These are phyloP conservation scores for Ophiostoma populinum DNA, from an alignment of 2,329 filamentous ascomycete species.

Conservation along the genomic window DNA sequence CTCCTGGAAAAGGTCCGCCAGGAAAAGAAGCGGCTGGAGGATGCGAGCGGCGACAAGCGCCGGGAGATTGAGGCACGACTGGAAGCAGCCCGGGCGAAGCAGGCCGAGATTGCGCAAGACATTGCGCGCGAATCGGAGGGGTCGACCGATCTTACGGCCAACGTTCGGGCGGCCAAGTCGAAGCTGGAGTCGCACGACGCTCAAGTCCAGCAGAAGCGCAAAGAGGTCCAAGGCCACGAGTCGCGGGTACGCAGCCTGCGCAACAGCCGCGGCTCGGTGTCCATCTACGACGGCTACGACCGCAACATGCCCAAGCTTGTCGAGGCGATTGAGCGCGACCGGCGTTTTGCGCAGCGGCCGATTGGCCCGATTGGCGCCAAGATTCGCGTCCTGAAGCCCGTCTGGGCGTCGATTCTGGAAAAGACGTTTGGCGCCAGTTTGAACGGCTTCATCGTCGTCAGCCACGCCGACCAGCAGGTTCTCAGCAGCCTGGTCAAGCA, in stretches of 20 bases:
- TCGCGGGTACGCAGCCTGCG: constrained; percentile 32
- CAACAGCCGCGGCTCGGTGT: constrained; percentile 36
- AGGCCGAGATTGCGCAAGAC: constrained; percentile 24
- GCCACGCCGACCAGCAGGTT: constrained; percentile 54
- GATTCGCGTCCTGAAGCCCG: constrained; percentile 56
- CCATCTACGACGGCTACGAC: constrained; percentile 38
- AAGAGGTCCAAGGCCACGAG: constrained; percentile 37
- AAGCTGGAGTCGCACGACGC: constrained; percentile 17
- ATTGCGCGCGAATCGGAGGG: constrained; percentile 16
- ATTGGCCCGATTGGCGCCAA: constrained; percentile 72
- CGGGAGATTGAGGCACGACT: constrained; percentile 39
- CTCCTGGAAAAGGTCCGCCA: constrained; percentile 30
- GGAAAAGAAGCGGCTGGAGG: constrained; percentile 45
- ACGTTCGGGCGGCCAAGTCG: constrained; percentile 16
- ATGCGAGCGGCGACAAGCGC: constrained; percentile 47
- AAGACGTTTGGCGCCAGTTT: constrained; percentile 52
- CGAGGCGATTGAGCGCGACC: constrained; percentile 50
- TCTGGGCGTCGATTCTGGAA: constrained; percentile 75
- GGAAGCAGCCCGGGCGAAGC: constrained; percentile 35
- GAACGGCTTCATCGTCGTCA: constrained; percentile 67
- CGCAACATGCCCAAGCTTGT: constrained; percentile 45
- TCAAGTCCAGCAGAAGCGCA: constrained; percentile 27
- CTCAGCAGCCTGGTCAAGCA: constrained; percentile 49
- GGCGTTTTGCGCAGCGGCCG: constrained; percentile 51
- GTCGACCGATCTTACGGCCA: constrained; percentile 16